Conservation (phyloP, 2,329 filamentous ascomycete genomes). For the Polychaeton citri region DNA sequence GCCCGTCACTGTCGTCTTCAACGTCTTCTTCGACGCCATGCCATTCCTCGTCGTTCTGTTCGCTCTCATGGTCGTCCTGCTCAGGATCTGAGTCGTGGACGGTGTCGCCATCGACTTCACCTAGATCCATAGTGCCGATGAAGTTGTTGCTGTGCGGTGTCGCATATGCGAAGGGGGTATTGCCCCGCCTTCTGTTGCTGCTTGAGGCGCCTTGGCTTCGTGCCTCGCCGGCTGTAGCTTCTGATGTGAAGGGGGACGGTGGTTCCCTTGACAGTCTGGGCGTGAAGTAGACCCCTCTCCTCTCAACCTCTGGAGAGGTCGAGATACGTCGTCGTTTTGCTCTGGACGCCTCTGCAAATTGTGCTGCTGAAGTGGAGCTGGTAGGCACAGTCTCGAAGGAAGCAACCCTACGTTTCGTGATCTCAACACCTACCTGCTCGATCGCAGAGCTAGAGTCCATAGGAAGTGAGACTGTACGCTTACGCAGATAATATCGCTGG, state of each 20-base stretch:
- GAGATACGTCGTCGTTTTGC: conserved; percentile 39
- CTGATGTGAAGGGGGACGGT: conserved; percentile 27
- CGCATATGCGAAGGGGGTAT: conserved; percentile 55
- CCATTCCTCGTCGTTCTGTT: conserved; percentile 16
- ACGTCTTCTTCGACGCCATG: conserved; percentile 24
- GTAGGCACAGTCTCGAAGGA: conserved; percentile 17
- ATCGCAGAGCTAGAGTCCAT: conserved; percentile 7
- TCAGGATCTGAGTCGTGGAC: conserved; percentile 14
- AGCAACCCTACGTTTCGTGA: conserved; percentile 18
- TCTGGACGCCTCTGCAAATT: conserved; percentile 14
- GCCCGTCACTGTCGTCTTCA: conserved; percentile 12
- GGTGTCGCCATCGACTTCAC: conserved; percentile 20
- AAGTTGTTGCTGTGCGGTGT: conserved; percentile 49
- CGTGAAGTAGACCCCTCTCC: conserved; percentile 23
- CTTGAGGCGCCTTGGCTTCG: conserved; percentile 18
- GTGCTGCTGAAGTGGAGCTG: conserved; percentile 3
- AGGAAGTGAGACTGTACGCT: conserved; percentile 16
- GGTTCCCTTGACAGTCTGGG: conserved; percentile 32
- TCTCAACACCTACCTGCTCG: conserved; percentile 5
- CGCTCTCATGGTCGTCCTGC: conserved; percentile 8
- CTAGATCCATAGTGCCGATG: conserved; percentile 19
- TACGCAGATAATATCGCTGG: background rate
- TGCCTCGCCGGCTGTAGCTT: conserved; percentile 9
- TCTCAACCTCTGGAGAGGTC: conserved; percentile 38
- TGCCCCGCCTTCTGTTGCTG: conserved; percentile 29